A percentile compares a stretch with the other conserved stretches of the same genome.
phyloP scores from a whole-genome alignment of 495 filamentous ascomycete species.

The Ascodesmis nigricans region DNA sequence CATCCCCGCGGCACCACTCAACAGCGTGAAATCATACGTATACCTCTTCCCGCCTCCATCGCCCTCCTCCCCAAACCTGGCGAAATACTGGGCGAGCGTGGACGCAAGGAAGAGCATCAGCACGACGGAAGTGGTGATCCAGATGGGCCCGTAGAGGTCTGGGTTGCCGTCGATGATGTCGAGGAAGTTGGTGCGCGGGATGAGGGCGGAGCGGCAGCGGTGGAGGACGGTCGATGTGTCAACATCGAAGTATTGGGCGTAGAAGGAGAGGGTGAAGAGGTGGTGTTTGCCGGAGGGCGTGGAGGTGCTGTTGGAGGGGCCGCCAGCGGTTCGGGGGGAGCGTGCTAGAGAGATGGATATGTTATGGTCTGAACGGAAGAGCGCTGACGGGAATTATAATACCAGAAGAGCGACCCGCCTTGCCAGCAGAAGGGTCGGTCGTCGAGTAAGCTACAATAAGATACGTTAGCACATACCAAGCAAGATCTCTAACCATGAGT shows the following conservation, averaged over 20 bases:
- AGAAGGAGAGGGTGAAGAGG: slow-evolving; percentile 84
- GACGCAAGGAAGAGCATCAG: slow-evolving; percentile 87
- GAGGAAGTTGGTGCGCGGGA: slow-evolving; percentile 79
- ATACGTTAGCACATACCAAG: too few relatives aligned
- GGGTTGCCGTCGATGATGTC: slow-evolving; percentile 94
- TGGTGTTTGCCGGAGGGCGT: slow-evolving; percentile 48
- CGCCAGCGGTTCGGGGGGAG: slow-evolving; percentile 42
- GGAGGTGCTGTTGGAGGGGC: slow-evolving; percentile 27
- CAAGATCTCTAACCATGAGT: too few relatives aligned
- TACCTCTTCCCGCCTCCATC: too few relatives aligned
- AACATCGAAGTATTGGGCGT: slow-evolving; percentile 94
- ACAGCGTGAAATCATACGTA: slow-evolving; percentile 70
- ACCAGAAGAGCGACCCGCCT: too few relatives aligned
- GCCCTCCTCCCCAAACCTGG: slow-evolving; percentile 34
- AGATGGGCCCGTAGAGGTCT: slow-evolving; percentile 84
- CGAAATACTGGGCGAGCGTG: slow-evolving; percentile 76
- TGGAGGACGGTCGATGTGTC: slow-evolving; percentile 70
- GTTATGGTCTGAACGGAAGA: too few relatives aligned
- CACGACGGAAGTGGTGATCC: slow-evolving; percentile 95
- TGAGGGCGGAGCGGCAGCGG: slow-evolving; percentile 65
- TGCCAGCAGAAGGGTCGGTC: too few relatives aligned
- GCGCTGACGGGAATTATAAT: too few relatives aligned
- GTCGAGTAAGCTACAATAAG: too few relatives aligned
- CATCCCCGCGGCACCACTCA: slow-evolving; percentile 64
- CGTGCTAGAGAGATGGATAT: slow-evolving; percentile 34